phyloP scores from a whole-genome alignment of 768 basidiomycete genomes.

The Phlebiopsis flavidoalba region DNA sequence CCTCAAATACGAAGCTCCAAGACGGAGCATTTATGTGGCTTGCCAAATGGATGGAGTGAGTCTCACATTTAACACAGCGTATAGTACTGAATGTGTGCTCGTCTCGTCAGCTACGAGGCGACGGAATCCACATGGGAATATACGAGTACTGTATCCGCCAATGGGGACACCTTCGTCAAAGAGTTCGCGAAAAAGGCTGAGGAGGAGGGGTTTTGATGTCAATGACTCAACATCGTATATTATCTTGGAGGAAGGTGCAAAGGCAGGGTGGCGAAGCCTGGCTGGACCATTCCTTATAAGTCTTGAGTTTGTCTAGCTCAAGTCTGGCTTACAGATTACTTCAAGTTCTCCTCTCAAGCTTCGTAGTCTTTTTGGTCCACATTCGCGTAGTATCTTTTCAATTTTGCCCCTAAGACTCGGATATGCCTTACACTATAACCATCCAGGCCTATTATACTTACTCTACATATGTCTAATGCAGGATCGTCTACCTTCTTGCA shows the following conservation, averaged over 20 bases:
- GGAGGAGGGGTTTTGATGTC: conserved; percentile 14
- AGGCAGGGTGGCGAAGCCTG: conserved; percentile 10
- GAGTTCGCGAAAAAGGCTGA: conserved; percentile 15
- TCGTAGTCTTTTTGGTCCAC: neutral
- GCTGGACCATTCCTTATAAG: neutral
- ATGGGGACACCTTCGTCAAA: conserved; percentile 11
- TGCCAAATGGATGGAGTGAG: conserved; percentile 20
- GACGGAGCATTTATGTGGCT: conserved; percentile 14
- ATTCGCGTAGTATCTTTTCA: neutral
- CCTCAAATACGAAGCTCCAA: neutral
- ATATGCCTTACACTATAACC: neutral
- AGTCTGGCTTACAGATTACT: neutral
- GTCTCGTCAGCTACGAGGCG: conserved; percentile 11
- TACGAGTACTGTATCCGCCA: conserved; percentile 8
- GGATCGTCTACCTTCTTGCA: too few relatives aligned
- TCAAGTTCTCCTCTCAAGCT: neutral
- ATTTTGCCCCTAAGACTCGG: neutral
- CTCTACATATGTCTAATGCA: too few relatives aligned
- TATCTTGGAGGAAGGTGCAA: conserved; percentile 15
- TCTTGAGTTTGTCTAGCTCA: neutral
- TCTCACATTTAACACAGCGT: neutral
- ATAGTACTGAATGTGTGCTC: neutral
- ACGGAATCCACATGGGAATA: conserved; percentile 13
- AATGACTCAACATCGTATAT: conserved; percentile 2
- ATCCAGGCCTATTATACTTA: too few relatives aligned